phyloP scores from a whole-genome alignment of 1,284 basidiomycete genomes.

The Schizophyllum commune region DNA sequence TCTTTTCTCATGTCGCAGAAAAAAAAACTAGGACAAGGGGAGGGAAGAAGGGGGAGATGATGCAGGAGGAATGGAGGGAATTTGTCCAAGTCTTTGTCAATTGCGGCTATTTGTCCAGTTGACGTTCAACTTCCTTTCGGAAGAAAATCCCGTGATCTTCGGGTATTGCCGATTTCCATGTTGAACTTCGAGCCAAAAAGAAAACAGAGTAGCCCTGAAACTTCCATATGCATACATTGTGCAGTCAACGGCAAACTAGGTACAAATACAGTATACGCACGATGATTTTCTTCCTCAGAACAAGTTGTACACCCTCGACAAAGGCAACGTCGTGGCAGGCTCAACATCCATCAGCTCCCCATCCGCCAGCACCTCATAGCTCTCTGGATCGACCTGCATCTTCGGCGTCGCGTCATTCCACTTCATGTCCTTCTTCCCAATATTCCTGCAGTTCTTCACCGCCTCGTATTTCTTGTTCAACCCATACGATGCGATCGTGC shows the following conservation, averaged over 20 bases:
- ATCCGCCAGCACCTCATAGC: conserved; percentile 81
- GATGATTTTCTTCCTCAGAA: conserved; percentile 38
- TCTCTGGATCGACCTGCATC: conserved; percentile 91
- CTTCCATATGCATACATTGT: too few relatives aligned
- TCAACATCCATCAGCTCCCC: conserved; percentile 70
- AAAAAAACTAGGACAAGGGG: too few relatives aligned
- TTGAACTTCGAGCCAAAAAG: too few relatives aligned
- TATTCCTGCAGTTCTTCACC: conserved; percentile 69
- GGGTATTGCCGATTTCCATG: too few relatives aligned
- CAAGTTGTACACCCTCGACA: conserved; percentile 67
- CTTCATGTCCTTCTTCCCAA: conserved; percentile 91
- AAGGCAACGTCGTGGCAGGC: conserved; percentile 66
- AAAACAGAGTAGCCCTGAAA: too few relatives aligned
- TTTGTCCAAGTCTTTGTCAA: too few relatives aligned
- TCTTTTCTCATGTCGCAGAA: too few relatives aligned
- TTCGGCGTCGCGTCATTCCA: conserved; percentile 78
- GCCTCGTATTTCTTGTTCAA: conserved; percentile 71
- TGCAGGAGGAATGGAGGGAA: too few relatives aligned
- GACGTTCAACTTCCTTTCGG: too few relatives aligned
- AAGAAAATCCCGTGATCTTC: too few relatives aligned
- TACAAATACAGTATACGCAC: neutral
- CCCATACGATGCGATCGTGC: conserved; percentile 61
- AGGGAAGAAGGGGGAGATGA: too few relatives aligned
- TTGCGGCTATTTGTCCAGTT: too few relatives aligned
- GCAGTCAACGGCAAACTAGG: neutral